phyloP scores from a whole-genome alignment of 1,139 yeast genomes.

The Pichia inconspicua region DNA sequence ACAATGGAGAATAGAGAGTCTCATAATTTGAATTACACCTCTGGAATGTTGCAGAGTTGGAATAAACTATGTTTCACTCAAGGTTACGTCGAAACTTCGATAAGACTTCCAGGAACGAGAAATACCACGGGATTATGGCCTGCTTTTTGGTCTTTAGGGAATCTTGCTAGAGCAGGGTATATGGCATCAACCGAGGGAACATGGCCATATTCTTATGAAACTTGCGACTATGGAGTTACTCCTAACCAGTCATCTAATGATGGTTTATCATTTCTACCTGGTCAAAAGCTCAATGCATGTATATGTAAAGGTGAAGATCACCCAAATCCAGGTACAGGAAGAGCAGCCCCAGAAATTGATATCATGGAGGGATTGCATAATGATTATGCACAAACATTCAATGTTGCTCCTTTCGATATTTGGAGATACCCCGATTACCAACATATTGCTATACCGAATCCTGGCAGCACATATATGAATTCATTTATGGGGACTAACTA shows the following conservation, averaged over 20 bases:
- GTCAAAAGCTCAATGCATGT: conserved; percentile 47
- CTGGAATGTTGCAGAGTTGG: conserved; percentile 59
- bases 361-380: conserved; percentile 50
- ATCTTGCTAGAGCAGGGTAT: conserved; percentile 55
- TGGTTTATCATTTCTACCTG: conserved; percentile 53
- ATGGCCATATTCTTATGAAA: conserved; percentile 57
- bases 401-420: conserved; percentile 54
- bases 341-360: conserved; percentile 66
- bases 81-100: conserved; percentile 46
- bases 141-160: conserved; percentile 59
- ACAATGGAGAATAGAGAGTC: conserved; percentile 52
- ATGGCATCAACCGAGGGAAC: conserved; percentile 57
- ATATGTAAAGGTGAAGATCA: conserved; percentile 51
- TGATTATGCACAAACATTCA: conserved; percentile 53
- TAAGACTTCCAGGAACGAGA: conserved; percentile 47
- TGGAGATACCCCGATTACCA: conserved; percentile 57
- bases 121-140: conserved; percentile 55
- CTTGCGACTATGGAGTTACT: conserved; percentile 59
- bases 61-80: conserved; percentile 53
- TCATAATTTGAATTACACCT: conserved; percentile 48
- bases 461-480: conserved; percentile 41
- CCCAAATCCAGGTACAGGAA: conserved; percentile 50
- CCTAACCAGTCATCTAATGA: conserved; percentile 56
- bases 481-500: conserved; percentile 53
- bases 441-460: conserved; percentile 41